Evolutionary conservation across 1,284 basidiomycete genomes (phyloP).

Genomic region (Ustilago crameri): DNA sequence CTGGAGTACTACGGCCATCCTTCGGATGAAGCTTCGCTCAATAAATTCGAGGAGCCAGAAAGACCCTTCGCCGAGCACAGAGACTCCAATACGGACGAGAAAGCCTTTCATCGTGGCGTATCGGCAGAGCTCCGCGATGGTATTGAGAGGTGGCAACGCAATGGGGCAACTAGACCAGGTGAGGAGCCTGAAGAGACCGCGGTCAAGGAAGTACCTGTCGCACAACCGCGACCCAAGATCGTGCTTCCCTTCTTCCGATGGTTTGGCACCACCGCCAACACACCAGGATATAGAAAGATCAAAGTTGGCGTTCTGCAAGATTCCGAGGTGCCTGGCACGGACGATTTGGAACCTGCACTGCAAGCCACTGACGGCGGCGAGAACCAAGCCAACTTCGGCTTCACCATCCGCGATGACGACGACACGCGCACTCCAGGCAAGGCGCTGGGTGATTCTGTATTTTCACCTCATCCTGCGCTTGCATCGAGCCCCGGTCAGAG

Average conservation of each 20-base stretch:
- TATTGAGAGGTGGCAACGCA: conserved; percentile 49
- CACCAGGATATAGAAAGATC: conserved; percentile 60
- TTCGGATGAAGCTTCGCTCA: conserved; percentile 13
- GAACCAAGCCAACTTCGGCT: conserved; percentile 17
- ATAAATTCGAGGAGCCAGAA: conserved; percentile 20
- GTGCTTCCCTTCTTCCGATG: conserved; percentile 62
- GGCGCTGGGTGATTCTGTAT: conserved; percentile 24
- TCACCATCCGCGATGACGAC: conserved; percentile 45
- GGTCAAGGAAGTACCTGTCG: conserved; percentile 8
- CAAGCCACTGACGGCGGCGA: conserved; percentile 16
- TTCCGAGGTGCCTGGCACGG: conserved; percentile 41
- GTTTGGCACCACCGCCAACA: conserved; percentile 63
- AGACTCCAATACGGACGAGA: background rate
- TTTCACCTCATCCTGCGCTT: conserved; percentile 30
- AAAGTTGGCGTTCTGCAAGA: conserved; percentile 59
- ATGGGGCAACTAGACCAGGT: conserved; percentile 20
- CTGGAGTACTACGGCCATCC: conserved; percentile 49
- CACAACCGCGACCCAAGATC: conserved; percentile 48
- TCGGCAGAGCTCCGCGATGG: conserved; percentile 49
- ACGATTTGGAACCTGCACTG: conserved; percentile 36
- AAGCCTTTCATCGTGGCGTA: conserved; percentile 12
- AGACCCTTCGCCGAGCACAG: conserved; percentile 11
- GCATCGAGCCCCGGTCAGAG: conserved; percentile 21
- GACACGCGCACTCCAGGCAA: conserved; percentile 25
- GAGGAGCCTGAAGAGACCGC: conserved; percentile 19